Percentiles rank a stretch among this genome's conserved stretches.
These are phyloP conservation scores for Apophysomyces sp. DNA, from an alignment of 371 early-diverging fungal species.

Conservation along the genomic window DNA sequence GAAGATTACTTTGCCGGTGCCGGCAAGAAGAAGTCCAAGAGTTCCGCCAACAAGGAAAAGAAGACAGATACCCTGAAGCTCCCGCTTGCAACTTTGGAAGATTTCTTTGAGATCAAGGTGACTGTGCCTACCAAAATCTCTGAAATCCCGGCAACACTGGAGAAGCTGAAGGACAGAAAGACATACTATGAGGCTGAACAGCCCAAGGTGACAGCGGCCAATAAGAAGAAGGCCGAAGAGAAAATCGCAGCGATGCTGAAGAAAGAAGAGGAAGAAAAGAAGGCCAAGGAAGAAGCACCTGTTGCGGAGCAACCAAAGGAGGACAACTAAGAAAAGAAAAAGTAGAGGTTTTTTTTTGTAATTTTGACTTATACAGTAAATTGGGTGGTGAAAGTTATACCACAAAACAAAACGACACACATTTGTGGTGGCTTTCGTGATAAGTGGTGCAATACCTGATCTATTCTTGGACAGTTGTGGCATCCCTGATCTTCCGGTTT, in stretches of 20 bases:
- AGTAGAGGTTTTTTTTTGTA: conserved; percentile 5
- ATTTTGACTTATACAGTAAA: background rate
- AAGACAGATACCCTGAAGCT: conserved; percentile 72
- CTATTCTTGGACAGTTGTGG: too few species aligned
- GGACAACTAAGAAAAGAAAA: background rate
- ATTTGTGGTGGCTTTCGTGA: too few species aligned
- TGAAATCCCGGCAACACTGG: conserved; percentile 72
- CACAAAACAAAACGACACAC: too few species aligned
- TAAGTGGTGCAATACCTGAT: too few species aligned
- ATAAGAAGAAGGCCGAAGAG: conserved; percentile 86
- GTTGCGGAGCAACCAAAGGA: background rate
- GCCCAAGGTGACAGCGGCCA: conserved; percentile 76
- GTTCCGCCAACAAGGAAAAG: conserved; percentile 58
- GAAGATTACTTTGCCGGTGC: conserved; percentile 78
- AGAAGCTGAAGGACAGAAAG: conserved; percentile 71
- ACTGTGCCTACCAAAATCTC: conserved; percentile 72
- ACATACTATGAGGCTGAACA: conserved; percentile 74
- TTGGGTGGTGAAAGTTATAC: too few species aligned
- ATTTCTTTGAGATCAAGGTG: conserved; percentile 80
- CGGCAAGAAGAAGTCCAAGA: conserved; percentile 51
- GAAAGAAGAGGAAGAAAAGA: conserved; percentile 46
- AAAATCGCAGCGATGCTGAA: conserved; percentile 72
- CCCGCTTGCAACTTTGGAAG: conserved; percentile 80
- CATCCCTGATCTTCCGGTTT: too few species aligned
- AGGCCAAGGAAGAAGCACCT: conserved; percentile 10